phyloP scores from a whole-genome alignment of 2,329 filamentous ascomycete genomes.

The Immersiporthe knoxdaviesiana region DNA sequence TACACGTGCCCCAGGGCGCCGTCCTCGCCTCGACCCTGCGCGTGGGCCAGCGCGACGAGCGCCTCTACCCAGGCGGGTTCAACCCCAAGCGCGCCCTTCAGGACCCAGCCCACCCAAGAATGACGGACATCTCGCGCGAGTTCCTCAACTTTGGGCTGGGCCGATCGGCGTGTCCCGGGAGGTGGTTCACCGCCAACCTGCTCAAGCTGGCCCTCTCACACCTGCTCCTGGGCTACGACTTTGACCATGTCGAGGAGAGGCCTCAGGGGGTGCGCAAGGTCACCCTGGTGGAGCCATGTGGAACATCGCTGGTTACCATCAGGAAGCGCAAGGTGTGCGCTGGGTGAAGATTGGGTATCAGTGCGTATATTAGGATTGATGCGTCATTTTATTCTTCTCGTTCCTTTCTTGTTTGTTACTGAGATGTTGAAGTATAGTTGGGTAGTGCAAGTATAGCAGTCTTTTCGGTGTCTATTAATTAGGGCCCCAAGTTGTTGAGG shows the following conservation, averaged over 20 bases:
- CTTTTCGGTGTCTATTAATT: no score
- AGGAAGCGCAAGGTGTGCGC: not conserved
- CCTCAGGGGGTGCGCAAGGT: slow-evolving; percentile 3
- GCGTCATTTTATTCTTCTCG: fast-evolving
- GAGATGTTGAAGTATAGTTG: no score
- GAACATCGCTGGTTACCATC: not conserved
- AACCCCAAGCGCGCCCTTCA: slow-evolving; percentile 4
- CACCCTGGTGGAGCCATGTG: slow-evolving; percentile 2
- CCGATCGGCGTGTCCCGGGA: slow-evolving; percentile 8
- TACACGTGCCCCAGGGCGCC: slow-evolving; percentile 13
- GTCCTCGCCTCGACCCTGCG: slow-evolving; percentile 5
- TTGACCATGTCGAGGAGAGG: slow-evolving; percentile 5
- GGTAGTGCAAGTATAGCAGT: no score
- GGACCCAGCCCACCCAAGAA: slow-evolving; percentile 1
- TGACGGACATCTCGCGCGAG: slow-evolving; percentile 13
- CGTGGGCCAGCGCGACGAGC: slow-evolving; percentile 10
- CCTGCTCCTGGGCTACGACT: slow-evolving; percentile 9
- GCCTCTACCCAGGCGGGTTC: slow-evolving; percentile 10
- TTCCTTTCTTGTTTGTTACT: no score
- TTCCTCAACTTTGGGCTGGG: slow-evolving; percentile 11
- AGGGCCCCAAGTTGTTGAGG: no score
- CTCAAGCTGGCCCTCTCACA: slow-evolving; percentile 9
- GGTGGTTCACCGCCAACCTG: slow-evolving; percentile 10
- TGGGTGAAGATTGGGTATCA: not conserved
- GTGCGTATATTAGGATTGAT: not conserved